phyloP scores from a whole-genome alignment of 2,329 filamentous ascomycete genomes.

The Gnomoniopsis sp. region DNA sequence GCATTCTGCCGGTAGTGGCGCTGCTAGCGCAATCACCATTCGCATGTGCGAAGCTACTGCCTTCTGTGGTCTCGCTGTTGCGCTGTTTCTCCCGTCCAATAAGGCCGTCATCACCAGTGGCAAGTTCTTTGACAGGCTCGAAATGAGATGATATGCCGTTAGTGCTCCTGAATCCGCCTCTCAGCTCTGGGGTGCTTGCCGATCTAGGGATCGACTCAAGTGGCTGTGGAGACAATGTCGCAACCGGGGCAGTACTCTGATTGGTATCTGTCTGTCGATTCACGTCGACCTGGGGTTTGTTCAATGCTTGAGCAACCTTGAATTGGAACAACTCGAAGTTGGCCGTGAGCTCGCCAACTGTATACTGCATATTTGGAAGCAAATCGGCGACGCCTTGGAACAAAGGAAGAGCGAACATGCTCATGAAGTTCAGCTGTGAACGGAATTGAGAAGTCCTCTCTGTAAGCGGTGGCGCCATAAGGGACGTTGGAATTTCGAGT shows the following conservation, averaged over 20 bases:
- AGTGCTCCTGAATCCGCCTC: constrained; percentile 36
- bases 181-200: constrained; percentile 29
- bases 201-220: constrained; percentile 27
- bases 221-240: background rate
- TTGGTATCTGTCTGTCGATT: constrained; percentile 27
- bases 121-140: constrained; percentile 45
- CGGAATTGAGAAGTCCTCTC: constrained; percentile 80
- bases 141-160: constrained; percentile 44
- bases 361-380: constrained; percentile 80
- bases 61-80: constrained; percentile 60
- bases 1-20: constrained; percentile 61
- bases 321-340: constrained; percentile 75
- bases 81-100: constrained; percentile 45
- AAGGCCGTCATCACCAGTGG: constrained; percentile 38
- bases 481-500: constrained; percentile 79
- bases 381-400: constrained; percentile 87
- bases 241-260: background rate
- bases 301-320: constrained; percentile 61
- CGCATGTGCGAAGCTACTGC: constrained; percentile 50
- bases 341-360: constrained; percentile 72
- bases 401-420: constrained; percentile 86
- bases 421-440: constrained; percentile 95
- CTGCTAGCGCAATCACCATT: constrained; percentile 62
- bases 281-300: constrained; percentile 28
- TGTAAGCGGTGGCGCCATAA: constrained; percentile 81